Conservation (phyloP, 176 grass and related monocot genomes). For the Oryza officinalis region DNA sequence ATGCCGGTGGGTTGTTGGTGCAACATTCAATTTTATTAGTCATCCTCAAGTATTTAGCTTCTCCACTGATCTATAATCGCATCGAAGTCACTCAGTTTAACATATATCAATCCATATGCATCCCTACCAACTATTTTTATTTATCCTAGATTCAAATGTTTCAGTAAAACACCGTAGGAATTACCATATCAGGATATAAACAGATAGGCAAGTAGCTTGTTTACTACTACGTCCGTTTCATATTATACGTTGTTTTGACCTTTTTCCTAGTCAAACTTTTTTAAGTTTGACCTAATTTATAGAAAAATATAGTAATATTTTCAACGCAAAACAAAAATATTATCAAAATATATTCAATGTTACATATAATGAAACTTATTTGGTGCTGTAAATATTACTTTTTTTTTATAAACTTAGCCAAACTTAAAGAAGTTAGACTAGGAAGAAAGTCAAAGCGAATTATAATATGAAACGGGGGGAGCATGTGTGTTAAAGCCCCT, state of each 20-base stretch:
- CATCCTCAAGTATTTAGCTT: constrained; percentile 20
- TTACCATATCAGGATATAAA: constrained; percentile 1
- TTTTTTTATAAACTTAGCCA: too few relatives aligned
- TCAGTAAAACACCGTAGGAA: not conserved
- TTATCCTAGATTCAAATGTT: not conserved
- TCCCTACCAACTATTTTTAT: not conserved
- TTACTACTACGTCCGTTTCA: not conserved
- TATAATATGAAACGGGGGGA: too few relatives aligned
- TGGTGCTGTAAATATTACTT: too few relatives aligned
- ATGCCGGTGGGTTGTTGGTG: constrained; percentile 71
- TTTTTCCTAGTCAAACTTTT: too few relatives aligned
- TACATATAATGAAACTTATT: too few relatives aligned
- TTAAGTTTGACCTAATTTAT: too few relatives aligned
- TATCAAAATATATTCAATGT: too few relatives aligned
- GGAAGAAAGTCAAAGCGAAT: too few relatives aligned
- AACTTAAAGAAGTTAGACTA: too few relatives aligned
- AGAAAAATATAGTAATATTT: too few relatives aligned
- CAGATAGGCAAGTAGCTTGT: constrained; percentile 15
- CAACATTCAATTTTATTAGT: constrained; percentile 10
- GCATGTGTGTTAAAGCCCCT: not conserved
- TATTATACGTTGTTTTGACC: too few relatives aligned
- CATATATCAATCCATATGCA: not conserved
- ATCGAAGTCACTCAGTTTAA: constrained; percentile 16
- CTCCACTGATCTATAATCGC: constrained; percentile 14
- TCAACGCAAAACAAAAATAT: too few relatives aligned